A percentile compares a stretch with the other conserved stretches of the same genome.
phyloP scores from a whole-genome alignment of 371 early-diverging fungal genomes.

The Lichtheimia ornata region DNA sequence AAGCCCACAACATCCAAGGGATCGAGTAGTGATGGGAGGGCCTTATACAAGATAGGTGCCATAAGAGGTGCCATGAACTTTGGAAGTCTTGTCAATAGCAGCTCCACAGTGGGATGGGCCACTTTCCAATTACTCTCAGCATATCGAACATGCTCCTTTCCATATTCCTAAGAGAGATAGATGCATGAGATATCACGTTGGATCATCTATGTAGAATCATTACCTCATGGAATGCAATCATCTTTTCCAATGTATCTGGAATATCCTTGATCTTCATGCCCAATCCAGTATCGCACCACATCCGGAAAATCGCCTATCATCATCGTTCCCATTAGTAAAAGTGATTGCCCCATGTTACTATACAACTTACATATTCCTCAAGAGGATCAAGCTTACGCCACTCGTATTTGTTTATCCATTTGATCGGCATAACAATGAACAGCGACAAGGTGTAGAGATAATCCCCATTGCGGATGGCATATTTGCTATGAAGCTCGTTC shows the following conservation, averaged over 20 bases:
- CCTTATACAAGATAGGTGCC: background rate
- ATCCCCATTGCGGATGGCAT: constrained; percentile 51
- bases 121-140: constrained; percentile 25
- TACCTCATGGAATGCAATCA: constrained; percentile 30
- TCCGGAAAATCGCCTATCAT: constrained; percentile 27
- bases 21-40: constrained; percentile 24
- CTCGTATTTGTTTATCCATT: constrained; percentile 49
- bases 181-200: background rate
- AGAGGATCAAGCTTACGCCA: constrained; percentile 45
- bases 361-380: constrained; percentile 34
- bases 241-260: constrained; percentile 42
- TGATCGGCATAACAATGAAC: constrained; percentile 46
- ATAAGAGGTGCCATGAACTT: constrained; percentile 4
- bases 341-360: background rate
- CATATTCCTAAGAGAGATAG: constrained; percentile 4
- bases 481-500: constrained; percentile 54
- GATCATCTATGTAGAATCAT: background rate
- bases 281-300: constrained; percentile 44
- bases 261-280: constrained; percentile 55
- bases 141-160: constrained; percentile 15
- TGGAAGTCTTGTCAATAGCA: constrained; percentile 26
- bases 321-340: background rate
- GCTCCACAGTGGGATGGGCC: constrained; percentile 31
- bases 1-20: constrained; percentile 27
- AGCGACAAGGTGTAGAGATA: constrained; percentile 47